Evolutionary conservation across 108 stramenopile species (phyloP), one percentile per base, ranked within the genome.

Genomic region (Bacterosira constricta): DNA sequence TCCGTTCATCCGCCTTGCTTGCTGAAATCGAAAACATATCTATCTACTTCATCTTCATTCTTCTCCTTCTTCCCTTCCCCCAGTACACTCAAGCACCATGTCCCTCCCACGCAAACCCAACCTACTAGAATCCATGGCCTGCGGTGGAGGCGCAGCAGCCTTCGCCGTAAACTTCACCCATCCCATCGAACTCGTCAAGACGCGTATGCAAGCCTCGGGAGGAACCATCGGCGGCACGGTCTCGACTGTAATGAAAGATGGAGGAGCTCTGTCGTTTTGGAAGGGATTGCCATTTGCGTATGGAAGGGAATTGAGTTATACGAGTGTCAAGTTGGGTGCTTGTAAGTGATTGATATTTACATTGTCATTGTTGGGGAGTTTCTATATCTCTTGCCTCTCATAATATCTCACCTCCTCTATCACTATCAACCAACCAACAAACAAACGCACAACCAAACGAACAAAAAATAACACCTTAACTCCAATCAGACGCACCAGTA

Each of bases 181-280:
- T 65, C 88, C 85, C 17, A 86, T 87, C 67, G 94, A 97, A 63
- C 73, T 86, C 9, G 95, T 97, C 69, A 97, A 97, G 77, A 96
- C 95, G 36, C 82, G 97, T 25, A 93, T 97, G 90, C 97, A 97
- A 79, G 93, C 94, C 13, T 76, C 79, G 17, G 91, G 94, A 20
- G 73, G 66, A 13, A 70, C 75, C 30, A 59, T 93, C 42, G 82
- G 73, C 20, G 62, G 63, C 1, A 83, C 83, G 18, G 71, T 75
- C 54, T 50, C 72, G 21, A 60, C 57, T 25, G 77, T 80, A 26
- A 72, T 77, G 70, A 69, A 74, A 31, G 72, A 91, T 27, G 95
- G 90, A 66, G 97, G 97, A 12, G 66, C 94, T 1, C 50, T 66
- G 3, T 80, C 92, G 18, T 94, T 97, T 66, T 96, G 87, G 85